Percentiles rank a stretch among this genome's conserved stretches.
These are phyloP conservation scores for Ceratobasidium sp. DNA, from an alignment of 1,284 basidiomycete species.

Conservation along the genomic window DNA sequence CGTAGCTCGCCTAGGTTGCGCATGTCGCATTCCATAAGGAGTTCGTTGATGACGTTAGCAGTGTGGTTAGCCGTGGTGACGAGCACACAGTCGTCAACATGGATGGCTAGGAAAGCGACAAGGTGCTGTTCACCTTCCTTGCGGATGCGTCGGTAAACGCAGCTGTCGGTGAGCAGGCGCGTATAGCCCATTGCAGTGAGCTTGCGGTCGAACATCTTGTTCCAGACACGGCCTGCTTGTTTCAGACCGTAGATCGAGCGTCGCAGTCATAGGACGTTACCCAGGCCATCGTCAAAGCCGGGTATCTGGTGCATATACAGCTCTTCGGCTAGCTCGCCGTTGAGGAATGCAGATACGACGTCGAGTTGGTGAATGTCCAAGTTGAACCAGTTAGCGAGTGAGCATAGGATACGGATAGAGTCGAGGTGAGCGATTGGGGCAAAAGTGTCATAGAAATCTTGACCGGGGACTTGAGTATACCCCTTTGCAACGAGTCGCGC, in stretches of 20 bases:
- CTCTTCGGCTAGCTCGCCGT: slow-evolving; percentile 58
- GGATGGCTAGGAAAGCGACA: slow-evolving; percentile 18
- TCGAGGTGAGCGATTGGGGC: slow-evolving; percentile 54
- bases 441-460: slow-evolving; percentile 57
- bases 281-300: slow-evolving; percentile 51
- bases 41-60: neutral
- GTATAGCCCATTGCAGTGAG: neutral
- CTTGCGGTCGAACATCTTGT: neutral
- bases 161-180: slow-evolving; percentile 4
- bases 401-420: slow-evolving; percentile 55
- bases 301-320: slow-evolving; percentile 61
- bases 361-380: slow-evolving; percentile 58
- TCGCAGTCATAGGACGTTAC: slow-evolving; percentile 44
- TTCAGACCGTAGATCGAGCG: slow-evolving; percentile 55
- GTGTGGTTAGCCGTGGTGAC: slow-evolving; percentile 15
- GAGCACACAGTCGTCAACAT: slow-evolving; percentile 36
- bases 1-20: slow-evolving; percentile 26
- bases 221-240: slow-evolving; percentile 49
- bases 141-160: slow-evolving; percentile 7
- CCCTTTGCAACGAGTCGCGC: slow-evolving; percentile 61
- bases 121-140: neutral
- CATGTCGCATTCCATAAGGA: slow-evolving; percentile 21
- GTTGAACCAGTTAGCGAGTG: slow-evolving; percentile 53
- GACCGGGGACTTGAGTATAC: slow-evolving; percentile 56
- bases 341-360: slow-evolving; percentile 55